Conservation (phyloP, 768 basidiomycete species). For the Hygrophorus pudorinus region DNA sequence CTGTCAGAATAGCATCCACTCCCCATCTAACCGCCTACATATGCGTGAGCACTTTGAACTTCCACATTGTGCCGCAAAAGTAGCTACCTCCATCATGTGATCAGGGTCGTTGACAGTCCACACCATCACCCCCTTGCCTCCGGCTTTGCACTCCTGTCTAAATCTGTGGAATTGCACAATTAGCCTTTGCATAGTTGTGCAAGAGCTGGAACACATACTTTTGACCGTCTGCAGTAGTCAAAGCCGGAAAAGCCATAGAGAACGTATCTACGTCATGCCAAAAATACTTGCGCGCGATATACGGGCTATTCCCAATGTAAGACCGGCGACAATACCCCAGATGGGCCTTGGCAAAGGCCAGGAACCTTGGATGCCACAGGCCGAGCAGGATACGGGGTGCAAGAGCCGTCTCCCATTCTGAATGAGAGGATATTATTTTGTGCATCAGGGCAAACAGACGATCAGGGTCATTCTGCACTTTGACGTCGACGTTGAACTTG, state of each 20-base stretch:
- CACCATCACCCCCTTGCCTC: constrained; percentile 80
- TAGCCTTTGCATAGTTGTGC: neutral
- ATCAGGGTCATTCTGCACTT: constrained; percentile 84
- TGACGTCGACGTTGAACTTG: constrained; percentile 86
- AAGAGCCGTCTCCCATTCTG: constrained; percentile 63
- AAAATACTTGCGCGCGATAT: constrained; percentile 76
- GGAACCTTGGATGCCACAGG: constrained; percentile 88
- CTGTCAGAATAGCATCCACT: constrained; percentile 70
- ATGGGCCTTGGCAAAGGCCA: constrained; percentile 60
- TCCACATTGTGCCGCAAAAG: neutral
- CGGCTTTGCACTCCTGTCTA: constrained; percentile 62
- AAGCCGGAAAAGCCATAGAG: constrained; percentile 65
- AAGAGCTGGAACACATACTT: constrained; percentile 32
- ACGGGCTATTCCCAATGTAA: constrained; percentile 70
- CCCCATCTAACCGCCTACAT: constrained; percentile 69
- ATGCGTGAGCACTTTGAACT: neutral
- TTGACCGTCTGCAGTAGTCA: constrained; percentile 67
- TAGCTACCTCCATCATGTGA: constrained; percentile 80
- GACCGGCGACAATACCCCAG: constrained; percentile 80
- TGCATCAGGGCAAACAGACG: constrained; percentile 79
- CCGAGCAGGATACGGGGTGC: constrained; percentile 77
- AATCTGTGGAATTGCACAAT: constrained; percentile 40
- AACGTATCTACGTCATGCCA: constrained; percentile 84
- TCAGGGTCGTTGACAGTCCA: constrained; percentile 93
- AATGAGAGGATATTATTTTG: constrained; percentile 48